A percentile compares a stretch with the other conserved stretches of the same genome.
These are phyloP conservation scores for Arachnopeziza araneosa DNA, from an alignment of 2,329 filamentous ascomycete species.

Conservation along the genomic window DNA sequence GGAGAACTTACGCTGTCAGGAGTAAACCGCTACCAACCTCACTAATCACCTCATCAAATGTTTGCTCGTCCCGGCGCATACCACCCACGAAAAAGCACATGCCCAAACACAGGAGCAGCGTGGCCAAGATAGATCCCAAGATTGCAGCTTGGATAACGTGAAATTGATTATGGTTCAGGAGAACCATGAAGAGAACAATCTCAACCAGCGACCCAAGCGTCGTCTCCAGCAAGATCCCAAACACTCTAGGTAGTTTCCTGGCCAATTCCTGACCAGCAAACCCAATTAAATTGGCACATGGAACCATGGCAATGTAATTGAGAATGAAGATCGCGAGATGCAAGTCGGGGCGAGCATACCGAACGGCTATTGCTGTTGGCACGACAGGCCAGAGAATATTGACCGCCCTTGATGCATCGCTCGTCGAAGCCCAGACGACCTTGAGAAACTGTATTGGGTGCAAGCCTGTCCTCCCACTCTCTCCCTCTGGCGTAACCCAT, in stretches of 20 bases:
- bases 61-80: constrained; percentile 59
- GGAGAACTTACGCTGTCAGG: constrained; percentile 64
- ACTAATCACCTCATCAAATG: constrained; percentile 69
- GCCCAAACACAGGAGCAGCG: constrained; percentile 73
- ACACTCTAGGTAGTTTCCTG: constrained; percentile 69
- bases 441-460: constrained; percentile 58
- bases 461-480: constrained; percentile 63
- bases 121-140: constrained; percentile 76
- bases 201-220: constrained; percentile 72
- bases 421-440: constrained; percentile 60
- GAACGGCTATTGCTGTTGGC: constrained; percentile 62
- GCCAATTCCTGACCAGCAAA: constrained; percentile 69
- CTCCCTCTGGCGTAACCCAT: constrained; percentile 46
- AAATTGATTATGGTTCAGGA: constrained; percentile 52
- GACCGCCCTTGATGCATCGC: constrained; percentile 55
- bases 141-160: constrained; percentile 80
- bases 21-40: constrained; percentile 75
- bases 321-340: constrained; percentile 63
- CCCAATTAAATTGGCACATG: constrained; percentile 68
- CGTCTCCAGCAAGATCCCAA: constrained; percentile 57
- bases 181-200: constrained; percentile 74
- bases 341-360: constrained; percentile 47
- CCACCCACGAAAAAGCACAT: constrained; percentile 76
- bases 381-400: constrained; percentile 74
- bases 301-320: constrained; percentile 73